Base-by-base conservation (phyloP, 768 basidiomycete genomes). In the Calvatia gigantea region DNA sequence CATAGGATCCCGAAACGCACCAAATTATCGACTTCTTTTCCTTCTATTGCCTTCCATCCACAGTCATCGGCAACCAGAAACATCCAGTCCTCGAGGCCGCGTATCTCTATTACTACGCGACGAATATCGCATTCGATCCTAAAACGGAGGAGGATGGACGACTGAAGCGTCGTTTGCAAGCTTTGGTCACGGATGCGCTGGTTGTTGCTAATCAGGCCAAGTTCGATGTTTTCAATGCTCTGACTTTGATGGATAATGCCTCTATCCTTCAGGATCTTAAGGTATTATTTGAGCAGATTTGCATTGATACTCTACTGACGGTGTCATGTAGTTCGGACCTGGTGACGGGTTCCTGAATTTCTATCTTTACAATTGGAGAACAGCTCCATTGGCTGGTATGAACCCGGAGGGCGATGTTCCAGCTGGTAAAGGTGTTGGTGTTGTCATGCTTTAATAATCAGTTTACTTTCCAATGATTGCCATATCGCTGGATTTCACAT, bases 321-420 rank as follows among this genome's bases (percentile, higher is more conserved):
- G 35, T 53, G 57, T 19, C 48, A 35, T 61, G 39, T 58, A 96
- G 94, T 98, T 98, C 65, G 96, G 93, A n/a, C 73, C 78, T 9
- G 96, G 94, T 3, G 91, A 96, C 65, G 97, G 97, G 1, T 81
- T 87, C 68, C 78, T 99, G 50, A 91, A 95, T 69, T 96, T 84
- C 67, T 95, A 95, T 67, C 68, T 95, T 56, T 98, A 97, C 74
- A 99, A 99, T 70, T 99, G 94, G 92, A 80, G 89, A 57, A 95
- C 93, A 11, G 73, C 83, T 12, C 79, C 84, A 2, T 73, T 98
- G 54, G 85, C 91, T 35, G 95, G 96, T 42, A 67, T 89, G 65
- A 75, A 72, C 32, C 60, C 75, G 11, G 73, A 78, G n/a, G 82
- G 70, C 1, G 79, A 65, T 32, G 70, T 75, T 12, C 68, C 77